Conservation (phyloP, 108 stramenopile genomes). For the Epipyxis sp. region DNA sequence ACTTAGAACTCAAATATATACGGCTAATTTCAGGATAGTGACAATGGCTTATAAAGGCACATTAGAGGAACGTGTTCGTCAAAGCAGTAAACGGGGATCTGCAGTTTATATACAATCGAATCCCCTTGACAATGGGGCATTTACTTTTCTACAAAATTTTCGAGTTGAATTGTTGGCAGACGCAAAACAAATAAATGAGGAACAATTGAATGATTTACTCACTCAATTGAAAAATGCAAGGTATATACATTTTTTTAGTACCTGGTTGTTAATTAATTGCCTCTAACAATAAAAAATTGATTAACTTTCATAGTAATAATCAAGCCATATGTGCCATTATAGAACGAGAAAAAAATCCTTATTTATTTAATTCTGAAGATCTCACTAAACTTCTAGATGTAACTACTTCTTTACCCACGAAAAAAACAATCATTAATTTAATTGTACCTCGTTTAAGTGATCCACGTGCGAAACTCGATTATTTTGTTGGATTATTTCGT, state of each 20-base stretch:
- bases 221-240: not conserved
- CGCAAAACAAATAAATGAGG: not conserved
- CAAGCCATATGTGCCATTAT: no score
- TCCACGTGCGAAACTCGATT: not conserved
- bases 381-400: not conserved
- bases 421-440: not conserved
- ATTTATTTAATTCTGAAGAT: constrained; percentile 5
- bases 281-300: no score
- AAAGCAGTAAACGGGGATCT: not conserved
- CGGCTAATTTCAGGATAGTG: no score
- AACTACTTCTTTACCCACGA: not conserved
- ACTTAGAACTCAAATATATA: no score
- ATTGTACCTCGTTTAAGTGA: not conserved
- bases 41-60: no score
- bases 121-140: not conserved
- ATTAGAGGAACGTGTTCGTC: constrained; percentile 20
- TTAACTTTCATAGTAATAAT: no score
- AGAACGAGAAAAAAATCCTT: constrained; percentile 12
- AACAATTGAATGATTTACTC: not conserved
- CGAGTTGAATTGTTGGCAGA: not conserved
- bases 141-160: not conserved
- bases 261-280: no score
- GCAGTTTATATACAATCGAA: not conserved
- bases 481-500: not conserved
- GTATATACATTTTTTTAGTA: not conserved